These are phyloP conservation scores for Thermothielavioides terrestris DNA, from an alignment of 495 filamentous ascomycete genomes.

Conservation along the genomic window DNA sequence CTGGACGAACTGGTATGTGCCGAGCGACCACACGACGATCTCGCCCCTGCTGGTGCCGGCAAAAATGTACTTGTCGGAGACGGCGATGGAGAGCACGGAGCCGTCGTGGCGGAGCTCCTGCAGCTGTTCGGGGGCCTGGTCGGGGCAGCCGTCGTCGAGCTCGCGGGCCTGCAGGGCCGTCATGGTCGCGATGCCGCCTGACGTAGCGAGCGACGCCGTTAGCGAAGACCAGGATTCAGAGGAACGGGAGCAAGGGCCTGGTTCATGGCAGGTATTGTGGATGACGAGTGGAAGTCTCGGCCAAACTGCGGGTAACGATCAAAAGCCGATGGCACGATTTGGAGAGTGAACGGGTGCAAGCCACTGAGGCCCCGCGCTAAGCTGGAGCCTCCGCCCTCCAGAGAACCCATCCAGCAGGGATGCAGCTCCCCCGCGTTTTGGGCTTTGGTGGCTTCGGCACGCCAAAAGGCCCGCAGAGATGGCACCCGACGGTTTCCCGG, in stretches of 20 bases:
- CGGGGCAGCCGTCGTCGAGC: constrained; percentile 31
- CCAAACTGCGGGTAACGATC: constrained; percentile 11
- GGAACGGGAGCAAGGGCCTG: too few species aligned
- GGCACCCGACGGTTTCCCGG: too few species aligned
- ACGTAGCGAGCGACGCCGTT: not conserved
- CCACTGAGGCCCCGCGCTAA: constrained; percentile 10
- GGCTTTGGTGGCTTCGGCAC: not conserved
- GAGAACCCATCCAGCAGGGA: not conserved
- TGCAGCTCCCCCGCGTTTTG: constrained; percentile 10
- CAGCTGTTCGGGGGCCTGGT: constrained; percentile 45
- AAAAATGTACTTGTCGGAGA: constrained; percentile 58
- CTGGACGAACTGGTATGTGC: constrained; percentile 68
- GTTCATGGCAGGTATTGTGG: not conserved
- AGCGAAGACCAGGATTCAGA: too few species aligned
- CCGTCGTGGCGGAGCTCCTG: constrained; percentile 63
- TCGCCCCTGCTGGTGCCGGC: constrained; percentile 88
- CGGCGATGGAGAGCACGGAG: constrained; percentile 63
- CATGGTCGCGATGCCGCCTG: constrained; percentile 13
- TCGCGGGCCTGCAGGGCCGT: constrained; percentile 29
- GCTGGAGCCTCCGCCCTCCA: constrained; percentile 3
- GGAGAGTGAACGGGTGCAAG: not conserved
- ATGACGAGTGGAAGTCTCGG: too few species aligned
- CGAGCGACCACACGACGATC: constrained; percentile 81
- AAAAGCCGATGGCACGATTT: too few species aligned
- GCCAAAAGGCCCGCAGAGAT: constrained; percentile 1